phyloP scores from a whole-genome alignment of 768 basidiomycete genomes.

The Kwoniella bestiolae region DNA sequence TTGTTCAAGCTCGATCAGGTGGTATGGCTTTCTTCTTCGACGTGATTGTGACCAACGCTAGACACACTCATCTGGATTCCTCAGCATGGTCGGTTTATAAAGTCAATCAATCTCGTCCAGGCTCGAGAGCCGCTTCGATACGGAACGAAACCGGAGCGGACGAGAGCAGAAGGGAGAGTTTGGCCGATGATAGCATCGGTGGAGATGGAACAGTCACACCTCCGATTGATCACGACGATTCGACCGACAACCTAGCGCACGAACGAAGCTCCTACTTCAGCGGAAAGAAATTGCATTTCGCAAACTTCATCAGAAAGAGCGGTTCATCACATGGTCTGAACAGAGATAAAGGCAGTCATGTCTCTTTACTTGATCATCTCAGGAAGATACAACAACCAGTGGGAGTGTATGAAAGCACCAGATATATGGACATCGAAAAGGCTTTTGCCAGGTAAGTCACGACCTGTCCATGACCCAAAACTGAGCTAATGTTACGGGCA shows the following conservation, averaged over 20 bases:
- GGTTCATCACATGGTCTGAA: conserved; percentile 26
- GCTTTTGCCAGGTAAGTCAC: conserved; percentile 38
- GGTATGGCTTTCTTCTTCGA: conserved; percentile 56
- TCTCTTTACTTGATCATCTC: conserved; percentile 48
- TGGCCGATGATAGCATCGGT: conserved; percentile 7
- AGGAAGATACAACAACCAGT: conserved; percentile 51
- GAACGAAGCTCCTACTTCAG: conserved; percentile 19
- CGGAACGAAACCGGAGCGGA: conserved; percentile 16
- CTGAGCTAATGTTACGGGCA: neutral
- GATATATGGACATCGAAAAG: conserved; percentile 54
- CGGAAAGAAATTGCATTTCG: conserved; percentile 27
- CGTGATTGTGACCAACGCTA: conserved; percentile 46
- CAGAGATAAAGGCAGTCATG: conserved; percentile 35
- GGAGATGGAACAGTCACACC: conserved; percentile 17
- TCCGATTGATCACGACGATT: conserved; percentile 22
- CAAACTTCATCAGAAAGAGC: conserved; percentile 19
- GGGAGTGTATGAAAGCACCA: conserved; percentile 51
- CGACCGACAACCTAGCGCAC: conserved; percentile 10
- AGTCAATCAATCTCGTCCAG: conserved; percentile 28
- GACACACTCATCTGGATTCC: conserved; percentile 52
- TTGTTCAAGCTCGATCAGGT: conserved; percentile 45
- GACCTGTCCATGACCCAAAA: neutral
- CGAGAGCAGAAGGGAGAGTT: conserved; percentile 10
- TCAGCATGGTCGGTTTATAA: conserved; percentile 43
- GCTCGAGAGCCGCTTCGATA: conserved; percentile 41